Evolutionary conservation across 2,329 filamentous ascomycete genomes (phyloP).

Genomic region (Apiospora pterosperma): DNA sequence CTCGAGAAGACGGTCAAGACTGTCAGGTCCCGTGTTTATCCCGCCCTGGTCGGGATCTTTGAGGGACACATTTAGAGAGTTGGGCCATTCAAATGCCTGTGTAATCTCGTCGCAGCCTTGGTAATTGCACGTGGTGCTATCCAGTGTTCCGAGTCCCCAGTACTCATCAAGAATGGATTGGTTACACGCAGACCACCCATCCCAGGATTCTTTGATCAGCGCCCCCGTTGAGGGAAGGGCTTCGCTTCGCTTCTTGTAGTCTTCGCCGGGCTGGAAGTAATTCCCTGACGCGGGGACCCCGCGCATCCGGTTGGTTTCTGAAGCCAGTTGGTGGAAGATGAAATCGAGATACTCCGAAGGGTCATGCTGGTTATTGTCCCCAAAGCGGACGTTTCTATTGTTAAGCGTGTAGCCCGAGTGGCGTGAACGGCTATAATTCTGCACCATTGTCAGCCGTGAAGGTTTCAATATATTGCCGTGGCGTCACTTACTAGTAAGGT

Average conservation of each 20-base stretch:
- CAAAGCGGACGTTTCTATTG: constrained; percentile 33
- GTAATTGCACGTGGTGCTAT: not conserved
- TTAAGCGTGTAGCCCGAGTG: constrained; percentile 36
- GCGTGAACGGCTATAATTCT: constrained; percentile 64
- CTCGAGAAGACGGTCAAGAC: not conserved
- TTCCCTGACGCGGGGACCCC: constrained; percentile 21
- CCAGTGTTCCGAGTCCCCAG: constrained; percentile 42
- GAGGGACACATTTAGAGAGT: not conserved
- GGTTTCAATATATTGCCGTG: not conserved
- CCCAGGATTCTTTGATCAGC: constrained; percentile 70
- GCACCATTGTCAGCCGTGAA: constrained; percentile 7
- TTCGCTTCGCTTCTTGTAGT: constrained; percentile 22
- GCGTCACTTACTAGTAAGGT: constrained; percentile 53
- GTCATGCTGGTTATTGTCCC: constrained; percentile 81
- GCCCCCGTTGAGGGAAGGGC: constrained; percentile 9
- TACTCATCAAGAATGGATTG: constrained; percentile 74
- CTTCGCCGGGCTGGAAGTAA: constrained; percentile 11
- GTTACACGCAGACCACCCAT: constrained; percentile 64
- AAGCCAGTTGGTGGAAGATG: constrained; percentile 74
- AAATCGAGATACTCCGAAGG: constrained; percentile 88
- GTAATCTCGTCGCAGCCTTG: not conserved
- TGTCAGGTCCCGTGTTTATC: not conserved
- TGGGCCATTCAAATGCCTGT: not conserved
- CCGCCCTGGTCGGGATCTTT: not conserved
- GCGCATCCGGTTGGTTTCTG: constrained; percentile 71